A percentile compares a stretch with the other conserved stretches of the same genome.
Conservation (phyloP, 192 early-diverging fungal genomes). For the Mortierella claussenii region DNA sequence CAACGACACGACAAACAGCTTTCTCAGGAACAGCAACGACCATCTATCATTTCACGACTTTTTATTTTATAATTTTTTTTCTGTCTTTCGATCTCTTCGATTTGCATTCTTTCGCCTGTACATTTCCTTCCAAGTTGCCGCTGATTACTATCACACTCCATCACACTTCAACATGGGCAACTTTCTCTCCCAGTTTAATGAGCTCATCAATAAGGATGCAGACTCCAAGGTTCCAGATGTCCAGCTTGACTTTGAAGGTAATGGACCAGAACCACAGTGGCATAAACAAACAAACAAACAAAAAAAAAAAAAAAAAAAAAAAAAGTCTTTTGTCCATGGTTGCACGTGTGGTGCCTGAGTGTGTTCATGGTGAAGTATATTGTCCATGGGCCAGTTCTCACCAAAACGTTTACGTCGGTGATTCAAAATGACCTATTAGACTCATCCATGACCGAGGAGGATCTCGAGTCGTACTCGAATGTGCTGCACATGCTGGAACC, state of each 20-base stretch:
- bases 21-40: not conserved
- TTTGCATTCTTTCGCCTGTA: too few relatives aligned
- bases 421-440: constrained; percentile 38
- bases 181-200: constrained; percentile 61
- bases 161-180: constrained; percentile 57
- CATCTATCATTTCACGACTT: not conserved
- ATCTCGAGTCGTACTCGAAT: constrained; percentile 69
- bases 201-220: constrained; percentile 51
- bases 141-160: not conserved
- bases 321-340: not conserved
- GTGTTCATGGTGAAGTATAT: not conserved
- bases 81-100: not conserved
- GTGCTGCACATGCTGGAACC: constrained; percentile 65
- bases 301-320: not conserved
- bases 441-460: constrained; percentile 69
- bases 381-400: not conserved
- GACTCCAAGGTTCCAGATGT: constrained; percentile 65
- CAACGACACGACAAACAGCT: not conserved
- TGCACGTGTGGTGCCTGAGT: not conserved
- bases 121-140: not conserved
- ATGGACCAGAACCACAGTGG: constrained; percentile 8
- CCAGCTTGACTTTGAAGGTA: constrained; percentile 71
- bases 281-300: not conserved
- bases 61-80: not conserved
- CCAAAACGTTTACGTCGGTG: not conserved